These are phyloP conservation scores for Pleurotus sapidus DNA, from an alignment of 768 basidiomycete genomes.

Conservation along the genomic window DNA sequence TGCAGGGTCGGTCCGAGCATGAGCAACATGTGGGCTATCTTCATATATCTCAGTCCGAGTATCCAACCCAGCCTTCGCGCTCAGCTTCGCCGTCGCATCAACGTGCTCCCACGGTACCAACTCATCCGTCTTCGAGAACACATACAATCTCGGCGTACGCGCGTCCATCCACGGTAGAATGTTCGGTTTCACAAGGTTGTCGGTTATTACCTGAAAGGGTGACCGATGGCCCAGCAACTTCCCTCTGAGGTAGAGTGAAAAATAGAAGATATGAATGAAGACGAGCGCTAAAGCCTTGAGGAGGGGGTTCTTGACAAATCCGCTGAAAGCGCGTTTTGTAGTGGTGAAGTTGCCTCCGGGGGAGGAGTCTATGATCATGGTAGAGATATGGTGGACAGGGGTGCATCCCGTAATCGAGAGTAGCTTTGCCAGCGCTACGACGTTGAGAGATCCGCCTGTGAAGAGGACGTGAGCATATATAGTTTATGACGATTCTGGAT, in stretches of 20 bases:
- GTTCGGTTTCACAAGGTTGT: slow-evolving; percentile 20
- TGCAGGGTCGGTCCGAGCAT: slow-evolving; percentile 39
- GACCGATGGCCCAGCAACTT: slow-evolving; percentile 20
- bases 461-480: not conserved
- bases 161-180: slow-evolving; percentile 39
- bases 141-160: slow-evolving; percentile 38
- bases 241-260: slow-evolving; percentile 14
- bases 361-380: slow-evolving; percentile 43
- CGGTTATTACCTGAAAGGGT: slow-evolving; percentile 23
- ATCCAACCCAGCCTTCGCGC: slow-evolving; percentile 27
- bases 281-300: slow-evolving; percentile 19
- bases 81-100: slow-evolving; percentile 30
- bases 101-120: slow-evolving; percentile 35
- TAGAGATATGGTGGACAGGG: slow-evolving; percentile 14
- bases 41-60: slow-evolving; percentile 35
- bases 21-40: slow-evolving; percentile 41
- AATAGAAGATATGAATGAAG: slow-evolving; percentile 26
- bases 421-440: slow-evolving; percentile 30
- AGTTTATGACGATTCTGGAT: not conserved
- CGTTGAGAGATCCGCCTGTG: slow-evolving; percentile 38
- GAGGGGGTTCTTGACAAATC: slow-evolving; percentile 26
- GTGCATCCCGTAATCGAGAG: slow-evolving; percentile 18
- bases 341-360: slow-evolving; percentile 32
- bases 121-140: slow-evolving; percentile 42
- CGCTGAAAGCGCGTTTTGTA: slow-evolving; percentile 28